A percentile compares a stretch with the other conserved stretches of the same genome.
phyloP scores from a whole-genome alignment of 768 basidiomycete species.

The Galerina marginata region DNA sequence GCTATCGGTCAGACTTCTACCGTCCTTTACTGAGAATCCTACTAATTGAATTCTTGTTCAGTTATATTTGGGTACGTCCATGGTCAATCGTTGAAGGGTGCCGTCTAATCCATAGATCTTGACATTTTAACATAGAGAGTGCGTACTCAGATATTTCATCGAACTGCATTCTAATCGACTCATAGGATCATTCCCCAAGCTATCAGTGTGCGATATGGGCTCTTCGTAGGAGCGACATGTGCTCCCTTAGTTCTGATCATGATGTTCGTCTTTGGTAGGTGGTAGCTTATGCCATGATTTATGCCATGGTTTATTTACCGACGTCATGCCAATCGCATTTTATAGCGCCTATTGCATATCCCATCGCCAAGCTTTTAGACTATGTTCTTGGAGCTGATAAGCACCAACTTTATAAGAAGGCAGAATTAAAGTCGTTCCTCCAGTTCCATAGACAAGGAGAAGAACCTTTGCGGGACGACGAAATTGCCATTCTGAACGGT shows the following conservation, averaged over 20 bases:
- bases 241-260: conserved; percentile 74
- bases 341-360: conserved; percentile 82
- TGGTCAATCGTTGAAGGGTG: neutral
- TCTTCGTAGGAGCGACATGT: conserved; percentile 78
- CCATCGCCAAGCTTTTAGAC: conserved; percentile 84
- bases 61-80: conserved; percentile 79
- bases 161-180: neutral
- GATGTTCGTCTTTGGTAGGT: conserved; percentile 66
- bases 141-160: conserved; percentile 42
- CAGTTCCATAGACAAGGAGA: conserved; percentile 80
- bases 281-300: conserved; percentile 36
- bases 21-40: neutral
- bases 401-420: conserved; percentile 79
- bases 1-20: conserved; percentile 55
- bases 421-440: conserved; percentile 78
- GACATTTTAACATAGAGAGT: conserved; percentile 59
- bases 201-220: conserved; percentile 77
- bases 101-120: neutral
- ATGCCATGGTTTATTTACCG: conserved; percentile 16
- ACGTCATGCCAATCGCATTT: conserved; percentile 6
- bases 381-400: conserved; percentile 76
- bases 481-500: conserved; percentile 80
- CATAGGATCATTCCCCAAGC: conserved; percentile 70
- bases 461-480: conserved; percentile 80
- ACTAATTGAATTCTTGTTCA: conserved; percentile 24